Evolutionary conservation across 2,329 filamentous ascomycete species (phyloP), one percentile per base, ranked within the genome.

Genomic region (Ramularia collo-cygni): DNA sequence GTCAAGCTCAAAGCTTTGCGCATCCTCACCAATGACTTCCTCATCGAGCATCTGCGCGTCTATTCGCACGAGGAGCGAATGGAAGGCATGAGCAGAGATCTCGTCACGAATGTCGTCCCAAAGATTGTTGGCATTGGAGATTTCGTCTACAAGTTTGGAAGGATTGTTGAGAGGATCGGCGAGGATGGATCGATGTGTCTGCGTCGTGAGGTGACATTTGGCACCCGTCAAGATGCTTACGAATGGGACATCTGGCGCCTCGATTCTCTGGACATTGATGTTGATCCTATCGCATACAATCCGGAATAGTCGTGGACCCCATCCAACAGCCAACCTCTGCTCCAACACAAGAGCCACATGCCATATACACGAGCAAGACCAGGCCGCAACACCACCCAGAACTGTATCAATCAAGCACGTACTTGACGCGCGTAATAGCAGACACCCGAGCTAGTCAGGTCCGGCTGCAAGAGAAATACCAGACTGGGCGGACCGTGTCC

Each of bases 211-310:
- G 49, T 71, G 4, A 55, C 54, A 19, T 28, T 52, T 31, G 54
- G 63, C 2, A 51, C 47, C n/a, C 42, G 48, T 40, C 61, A 62
- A 4, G 63, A 59, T 28, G 64, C 68, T 1, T 55, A 59, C 33
- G 50, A 65, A 43, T 54, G 67, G 17, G 66, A 68, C 39, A 68
- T 72, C 31, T 71, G 66, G 65, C 59, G 61, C 1, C 46, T 69
- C 58, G 69, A 72, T 46, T 52, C 14, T 29, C 38, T 61, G 28
- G 58, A 61, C 37, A 40, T 63, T 17, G 40, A 29, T 27, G 48
- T 42, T 1, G 55, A 58, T 24, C 52, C 52, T 1, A 34, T 54
- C 17, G n/a, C n/a, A n/a, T n/a, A n/a, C n/a, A n/a, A n/a, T n/a
- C n/a, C n/a, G n/a, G n/a, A n/a, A n/a, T n/a, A n/a, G n/a, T n/a